Evolutionary conservation across 768 basidiomycete species (phyloP).

Genomic region (Phanerochaete sordida): DNA sequence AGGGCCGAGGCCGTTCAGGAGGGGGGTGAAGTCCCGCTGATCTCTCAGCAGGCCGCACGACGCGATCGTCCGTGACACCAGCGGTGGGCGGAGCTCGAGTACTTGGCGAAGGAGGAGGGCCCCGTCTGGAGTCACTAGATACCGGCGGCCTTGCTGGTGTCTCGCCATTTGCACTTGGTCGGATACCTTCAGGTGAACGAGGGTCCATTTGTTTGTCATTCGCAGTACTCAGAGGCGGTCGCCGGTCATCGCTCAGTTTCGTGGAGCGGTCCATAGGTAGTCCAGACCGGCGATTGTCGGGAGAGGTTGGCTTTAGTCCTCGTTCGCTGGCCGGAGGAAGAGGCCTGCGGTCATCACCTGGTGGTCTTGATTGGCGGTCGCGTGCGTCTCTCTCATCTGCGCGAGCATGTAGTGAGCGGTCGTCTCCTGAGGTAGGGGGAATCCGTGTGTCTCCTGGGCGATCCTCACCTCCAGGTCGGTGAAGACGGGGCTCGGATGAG

Average conservation of each 20-base stretch:
- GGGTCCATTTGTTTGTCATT: slow-evolving; percentile 8
- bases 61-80: neutral
- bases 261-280: slow-evolving; percentile 5
- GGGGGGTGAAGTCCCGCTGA: neutral
- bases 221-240: slow-evolving; percentile 3
- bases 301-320: slow-evolving; percentile 1
- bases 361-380: slow-evolving; percentile 9
- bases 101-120: slow-evolving; percentile 4
- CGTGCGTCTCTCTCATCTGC: slow-evolving; percentile 22
- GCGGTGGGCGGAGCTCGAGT: neutral
- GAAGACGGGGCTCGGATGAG: slow-evolving; percentile 18
- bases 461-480: slow-evolving; percentile 19
- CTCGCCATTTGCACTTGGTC: neutral
- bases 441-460: slow-evolving; percentile 11
- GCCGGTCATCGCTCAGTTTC: slow-evolving; percentile 11
- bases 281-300: slow-evolving; percentile 16
- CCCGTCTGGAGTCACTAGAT: slow-evolving; percentile 3
- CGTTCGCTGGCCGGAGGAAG: slow-evolving; percentile 10
- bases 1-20: neutral
- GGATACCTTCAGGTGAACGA: neutral
- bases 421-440: slow-evolving; percentile 19
- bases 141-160: neutral
- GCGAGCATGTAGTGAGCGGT: slow-evolving; percentile 6
- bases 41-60: neutral
- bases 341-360: slow-evolving; percentile 17